These are phyloP conservation scores for Monilinia polystroma DNA, from an alignment of 2,329 filamentous ascomycete species.

Conservation along the genomic window DNA sequence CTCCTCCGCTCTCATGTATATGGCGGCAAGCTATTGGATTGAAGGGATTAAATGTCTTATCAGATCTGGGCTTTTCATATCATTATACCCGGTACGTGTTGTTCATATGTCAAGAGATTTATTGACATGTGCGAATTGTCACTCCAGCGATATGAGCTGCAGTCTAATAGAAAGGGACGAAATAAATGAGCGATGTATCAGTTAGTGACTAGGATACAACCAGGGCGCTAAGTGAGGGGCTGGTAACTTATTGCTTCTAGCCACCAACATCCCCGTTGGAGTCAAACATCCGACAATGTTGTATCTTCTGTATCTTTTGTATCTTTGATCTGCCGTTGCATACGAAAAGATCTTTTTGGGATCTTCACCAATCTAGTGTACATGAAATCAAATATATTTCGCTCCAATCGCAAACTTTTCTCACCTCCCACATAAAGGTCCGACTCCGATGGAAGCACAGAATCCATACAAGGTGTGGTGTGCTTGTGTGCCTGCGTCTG, in stretches of 20 bases:
- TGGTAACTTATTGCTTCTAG: background rate
- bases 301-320: background rate
- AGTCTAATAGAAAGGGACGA: background rate
- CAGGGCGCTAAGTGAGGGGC: background rate
- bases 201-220: background rate
- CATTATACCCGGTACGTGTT: background rate
- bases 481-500: conserved; percentile 23
- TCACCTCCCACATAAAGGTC: background rate
- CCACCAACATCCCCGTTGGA: conserved; percentile 3
- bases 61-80: background rate
- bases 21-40: background rate
- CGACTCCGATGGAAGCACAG: conserved; percentile 10
- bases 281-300: conserved; percentile 4
- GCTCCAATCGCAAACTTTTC: conserved; percentile 1
- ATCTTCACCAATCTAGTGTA: conserved; percentile 12
- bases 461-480: conserved; percentile 8
- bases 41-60: conserved; percentile 2
- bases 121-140: conserved; percentile 1
- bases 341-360: background rate
- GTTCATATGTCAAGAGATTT: conserved; percentile 5
- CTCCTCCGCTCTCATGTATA: background rate
- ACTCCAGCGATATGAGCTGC: conserved; percentile 12
- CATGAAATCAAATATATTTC: background rate
- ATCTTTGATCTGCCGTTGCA: background rate
- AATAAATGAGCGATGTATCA: background rate